Percentiles rank a stretch among this genome's conserved stretches.
These are phyloP conservation scores for Trebouxia sp. DNA, from an alignment of 139 green algal genomes.

Conservation along the genomic window DNA sequence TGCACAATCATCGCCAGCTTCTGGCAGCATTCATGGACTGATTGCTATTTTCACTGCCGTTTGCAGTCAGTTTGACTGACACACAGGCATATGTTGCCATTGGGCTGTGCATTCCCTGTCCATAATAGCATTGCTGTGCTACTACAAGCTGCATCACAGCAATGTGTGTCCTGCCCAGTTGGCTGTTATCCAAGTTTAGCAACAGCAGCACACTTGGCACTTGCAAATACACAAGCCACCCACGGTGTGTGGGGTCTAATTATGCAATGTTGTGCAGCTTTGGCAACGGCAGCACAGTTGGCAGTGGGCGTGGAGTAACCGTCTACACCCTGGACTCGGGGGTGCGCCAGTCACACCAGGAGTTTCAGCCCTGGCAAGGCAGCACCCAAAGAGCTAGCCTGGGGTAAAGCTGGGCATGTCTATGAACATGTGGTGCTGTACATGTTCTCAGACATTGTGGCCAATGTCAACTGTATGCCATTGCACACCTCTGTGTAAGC, in stretches of 20 bases:
- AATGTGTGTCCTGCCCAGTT: not conserved
- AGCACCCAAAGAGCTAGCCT: constrained; percentile 2
- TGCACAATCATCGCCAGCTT: no score
- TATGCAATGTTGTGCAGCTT: not conserved
- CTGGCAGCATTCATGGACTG: no score
- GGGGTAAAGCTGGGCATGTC: no score
- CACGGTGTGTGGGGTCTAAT: not conserved
- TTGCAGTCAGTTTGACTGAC: no score
- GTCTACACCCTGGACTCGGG: constrained; percentile 55
- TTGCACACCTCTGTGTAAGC: no score
- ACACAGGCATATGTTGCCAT: not conserved
- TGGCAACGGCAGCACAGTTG: not conserved
- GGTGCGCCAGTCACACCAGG: constrained; percentile 38
- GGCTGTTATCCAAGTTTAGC: not conserved
- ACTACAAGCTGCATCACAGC: no score
- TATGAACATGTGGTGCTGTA: no score
- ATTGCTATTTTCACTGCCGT: no score
- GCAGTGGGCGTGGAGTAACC: constrained; percentile 37
- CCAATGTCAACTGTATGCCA: no score
- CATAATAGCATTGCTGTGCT: no score
- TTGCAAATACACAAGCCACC: not conserved
- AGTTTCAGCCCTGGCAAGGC: constrained; percentile 41
- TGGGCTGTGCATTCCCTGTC: no score
- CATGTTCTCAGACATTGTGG: no score
- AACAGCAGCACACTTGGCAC: not conserved